phyloP scores from a whole-genome alignment of 2,329 filamentous ascomycete species.

The Drechslerella dactyloides region DNA sequence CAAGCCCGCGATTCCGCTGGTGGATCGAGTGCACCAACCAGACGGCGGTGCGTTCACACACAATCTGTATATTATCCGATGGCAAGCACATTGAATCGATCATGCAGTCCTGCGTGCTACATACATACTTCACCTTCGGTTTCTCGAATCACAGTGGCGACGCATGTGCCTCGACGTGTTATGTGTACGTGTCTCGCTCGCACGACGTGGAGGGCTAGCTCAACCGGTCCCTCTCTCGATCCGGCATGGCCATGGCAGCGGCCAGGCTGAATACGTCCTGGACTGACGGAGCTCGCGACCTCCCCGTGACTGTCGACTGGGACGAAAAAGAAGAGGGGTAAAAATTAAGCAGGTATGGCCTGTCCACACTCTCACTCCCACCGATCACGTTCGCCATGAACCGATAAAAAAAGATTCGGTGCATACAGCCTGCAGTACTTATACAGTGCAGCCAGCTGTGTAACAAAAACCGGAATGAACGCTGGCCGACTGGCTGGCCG shows the following conservation, averaged over 20 bases:
- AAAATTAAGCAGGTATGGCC: not conserved
- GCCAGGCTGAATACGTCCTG: not conserved
- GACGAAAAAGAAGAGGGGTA: constrained; percentile 3
- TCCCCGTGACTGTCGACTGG: constrained; percentile 3
- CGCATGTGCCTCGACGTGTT: constrained; percentile 7
- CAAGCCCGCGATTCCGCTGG: no score
- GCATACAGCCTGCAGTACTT: not conserved
- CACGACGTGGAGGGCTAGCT: constrained; percentile 1
- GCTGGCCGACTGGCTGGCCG: constrained; percentile 3
- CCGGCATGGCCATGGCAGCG: not conserved
- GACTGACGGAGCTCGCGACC: constrained; percentile 5
- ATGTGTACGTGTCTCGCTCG: constrained; percentile 5
- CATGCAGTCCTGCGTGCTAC: not conserved
- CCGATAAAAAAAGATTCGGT: not conserved
- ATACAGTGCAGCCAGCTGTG: not conserved
- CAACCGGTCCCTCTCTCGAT: not conserved
- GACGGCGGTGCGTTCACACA: not conserved
- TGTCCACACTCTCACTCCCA: not conserved
- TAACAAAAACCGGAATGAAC: not conserved
- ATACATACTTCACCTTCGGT: not conserved
- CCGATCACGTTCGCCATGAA: not conserved
- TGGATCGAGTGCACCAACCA: constrained; percentile 1
- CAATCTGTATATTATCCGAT: not conserved
- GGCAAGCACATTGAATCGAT: not conserved
- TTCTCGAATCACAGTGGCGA: constrained; percentile 3